phyloP scores from a whole-genome alignment of 2,329 filamentous ascomycete genomes.

The Ramichloridium luteum region DNA sequence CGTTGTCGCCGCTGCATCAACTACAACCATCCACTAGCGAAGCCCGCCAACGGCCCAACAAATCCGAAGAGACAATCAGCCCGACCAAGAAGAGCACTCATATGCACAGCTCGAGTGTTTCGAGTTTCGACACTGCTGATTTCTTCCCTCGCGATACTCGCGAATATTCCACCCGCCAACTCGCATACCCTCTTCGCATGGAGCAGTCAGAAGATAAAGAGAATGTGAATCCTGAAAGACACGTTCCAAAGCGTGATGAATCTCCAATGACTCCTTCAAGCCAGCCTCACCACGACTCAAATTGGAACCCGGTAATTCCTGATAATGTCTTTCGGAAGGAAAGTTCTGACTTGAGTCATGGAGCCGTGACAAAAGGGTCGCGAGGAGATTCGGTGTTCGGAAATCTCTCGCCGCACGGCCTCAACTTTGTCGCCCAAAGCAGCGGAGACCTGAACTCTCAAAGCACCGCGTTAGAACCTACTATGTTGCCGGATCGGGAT shows the following conservation, averaged over 20 bases:
- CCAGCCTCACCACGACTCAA: not conserved
- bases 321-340: not conserved
- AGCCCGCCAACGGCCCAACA: conserved; percentile 7
- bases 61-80: conserved; percentile 14
- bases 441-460: not conserved
- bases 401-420: not conserved
- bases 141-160: conserved; percentile 29
- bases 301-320: conserved; percentile 1
- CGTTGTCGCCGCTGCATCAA: conserved; percentile 12
- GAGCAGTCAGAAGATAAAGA: conserved; percentile 14
- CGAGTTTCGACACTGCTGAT: conserved; percentile 27
- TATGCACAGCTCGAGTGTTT: conserved; percentile 23
- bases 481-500: conserved; percentile 13
- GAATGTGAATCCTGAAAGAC: conserved; percentile 8
- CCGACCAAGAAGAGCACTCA: conserved; percentile 15
- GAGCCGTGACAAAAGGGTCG: not conserved
- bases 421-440: not conserved
- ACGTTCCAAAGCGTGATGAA: not conserved
- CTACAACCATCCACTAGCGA: conserved; percentile 4
- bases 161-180: conserved; percentile 25
- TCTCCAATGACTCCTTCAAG: conserved; percentile 4
- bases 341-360: not conserved
- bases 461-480: not conserved
- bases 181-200: conserved; percentile 15
- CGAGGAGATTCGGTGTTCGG: too few relatives aligned